Percentiles rank a stretch among this genome's conserved stretches.
These are phyloP conservation scores for Penicillium salamii DNA, from an alignment of 495 filamentous ascomycete genomes.

Conservation along the genomic window DNA sequence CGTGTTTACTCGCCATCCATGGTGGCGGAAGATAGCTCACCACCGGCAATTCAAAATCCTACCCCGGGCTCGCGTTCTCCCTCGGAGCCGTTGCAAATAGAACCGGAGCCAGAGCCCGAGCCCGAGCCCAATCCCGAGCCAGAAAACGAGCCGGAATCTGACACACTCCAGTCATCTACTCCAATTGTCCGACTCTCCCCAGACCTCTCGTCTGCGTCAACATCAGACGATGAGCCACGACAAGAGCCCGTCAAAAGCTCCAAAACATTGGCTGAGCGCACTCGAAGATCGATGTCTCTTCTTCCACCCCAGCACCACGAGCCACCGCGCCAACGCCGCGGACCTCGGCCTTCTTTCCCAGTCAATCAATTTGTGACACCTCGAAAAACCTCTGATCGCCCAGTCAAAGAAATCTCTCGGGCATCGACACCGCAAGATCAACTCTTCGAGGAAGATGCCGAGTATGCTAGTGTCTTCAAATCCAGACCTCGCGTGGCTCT, in stretches of 20 bases:
- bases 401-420: conserved; percentile 17
- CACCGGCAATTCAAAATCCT: neutral
- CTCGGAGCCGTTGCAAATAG: conserved; percentile 2
- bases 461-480: conserved; percentile 83
- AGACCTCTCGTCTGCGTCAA: neutral
- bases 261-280: conserved; percentile 63
- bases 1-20: neutral
- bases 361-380: conserved; percentile 62
- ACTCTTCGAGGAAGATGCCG: conserved; percentile 64
- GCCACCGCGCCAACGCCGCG: conserved; percentile 25
- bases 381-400: conserved; percentile 26
- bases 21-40: neutral
- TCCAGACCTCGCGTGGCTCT: conserved; percentile 74
- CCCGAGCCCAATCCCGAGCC: conserved; percentile 2
- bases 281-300: conserved; percentile 76
- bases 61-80: neutral
- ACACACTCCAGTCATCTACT: conserved; percentile 4
- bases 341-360: conserved; percentile 53
- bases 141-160: conserved; percentile 4
- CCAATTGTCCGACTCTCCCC: conserved; percentile 20
- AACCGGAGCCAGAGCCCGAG: conserved; percentile 6
- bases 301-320: conserved; percentile 35
- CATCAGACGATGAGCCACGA: conserved; percentile 11
- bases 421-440: conserved; percentile 54
- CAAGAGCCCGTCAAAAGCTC: conserved; percentile 27